Base-by-base conservation (phyloP, 2,329 filamentous ascomycete genomes). In the Talaromyces verruculosus region DNA sequence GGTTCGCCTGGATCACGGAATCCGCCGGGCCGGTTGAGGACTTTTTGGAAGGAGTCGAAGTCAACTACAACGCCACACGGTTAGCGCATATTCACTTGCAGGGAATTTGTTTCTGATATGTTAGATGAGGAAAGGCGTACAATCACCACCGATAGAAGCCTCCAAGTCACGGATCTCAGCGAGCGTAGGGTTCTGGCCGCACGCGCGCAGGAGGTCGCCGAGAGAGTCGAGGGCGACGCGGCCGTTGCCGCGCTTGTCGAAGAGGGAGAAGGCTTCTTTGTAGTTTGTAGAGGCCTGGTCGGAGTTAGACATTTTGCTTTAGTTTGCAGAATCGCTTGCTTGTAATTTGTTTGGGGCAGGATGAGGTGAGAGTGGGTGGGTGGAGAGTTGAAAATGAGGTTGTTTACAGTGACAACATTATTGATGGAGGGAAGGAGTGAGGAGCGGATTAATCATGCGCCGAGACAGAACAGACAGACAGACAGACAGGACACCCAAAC, bases 201-300 rank as follows among this genome's bases (percentile, higher is more conserved):
- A 99, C 64, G 95, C 95, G 77, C 95, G 91, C 71, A 99, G 88
- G 68, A 99, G 87, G 79, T 99, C 95, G 72, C 95, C 95, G 65
- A 99, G 88, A 70, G 89, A 90, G 71, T 94, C 91, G 79, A 93
- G 85, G 47, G 91, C 82, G 72, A 98, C 95, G 74, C 93, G 93
- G 77, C 94, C 93, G 78, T 92, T 96, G 78, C 95, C 95, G 80
- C 95, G 94, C 89, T 97, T 98, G 87, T 99, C 95, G 85, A 98
- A 99, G 79, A 99, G 91, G 75, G 93, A 93, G 83, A 99, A 99
- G 73, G 95, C 95, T 89, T 99, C 95, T 86, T 98, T 98, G 92
- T 98, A 99, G 90, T 99, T 98, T 84, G 94, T 98, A 68, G 87
- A 88, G 78, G 87, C 85, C 87, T 89, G 86, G 43, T 77, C 74